phyloP scores from a whole-genome alignment of 352 stramenopile species.

The Phytophthora sansomeana region DNA sequence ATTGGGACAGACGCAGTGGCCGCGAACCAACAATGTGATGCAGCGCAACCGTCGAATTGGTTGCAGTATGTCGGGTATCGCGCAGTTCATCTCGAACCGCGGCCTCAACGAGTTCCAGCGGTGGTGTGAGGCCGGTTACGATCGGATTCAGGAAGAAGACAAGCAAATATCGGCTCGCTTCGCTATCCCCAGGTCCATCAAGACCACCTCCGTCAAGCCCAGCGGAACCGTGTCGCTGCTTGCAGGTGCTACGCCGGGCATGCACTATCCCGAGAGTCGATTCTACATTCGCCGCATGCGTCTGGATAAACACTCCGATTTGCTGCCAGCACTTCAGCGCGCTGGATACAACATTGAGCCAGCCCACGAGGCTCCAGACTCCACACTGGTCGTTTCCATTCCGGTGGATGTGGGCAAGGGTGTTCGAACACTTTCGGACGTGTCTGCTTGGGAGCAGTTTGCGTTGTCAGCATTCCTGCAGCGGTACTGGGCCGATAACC shows the following conservation, averaged over 20 bases:
- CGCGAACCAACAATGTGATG: constrained; percentile 93
- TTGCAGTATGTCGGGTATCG: constrained; percentile 93
- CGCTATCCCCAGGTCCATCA: constrained; percentile 90
- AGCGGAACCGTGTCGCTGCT: constrained; percentile 93
- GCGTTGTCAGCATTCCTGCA: constrained; percentile 93
- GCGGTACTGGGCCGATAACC: constrained; percentile 95
- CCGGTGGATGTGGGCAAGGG: constrained; percentile 90
- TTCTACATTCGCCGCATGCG: constrained; percentile 94
- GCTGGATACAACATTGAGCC: constrained; percentile 88
- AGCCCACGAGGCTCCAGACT: constrained; percentile 60
- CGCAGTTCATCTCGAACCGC: constrained; percentile 89
- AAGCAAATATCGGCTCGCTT: constrained; percentile 72
- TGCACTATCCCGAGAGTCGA: constrained; percentile 94
- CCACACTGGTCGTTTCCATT: constrained; percentile 92
- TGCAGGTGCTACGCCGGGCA: constrained; percentile 92
- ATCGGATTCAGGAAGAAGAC: constrained; percentile 81
- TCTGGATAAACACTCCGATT: constrained; percentile 81
- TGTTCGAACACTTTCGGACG: constrained; percentile 81
- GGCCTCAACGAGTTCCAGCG: constrained; percentile 84
- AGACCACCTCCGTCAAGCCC: constrained; percentile 93
- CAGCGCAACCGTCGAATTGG: constrained; percentile 93
- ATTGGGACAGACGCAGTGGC: constrained; percentile 91
- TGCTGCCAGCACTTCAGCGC: constrained; percentile 73
- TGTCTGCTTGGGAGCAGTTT: constrained; percentile 95
- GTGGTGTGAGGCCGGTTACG: constrained; percentile 91